phyloP scores from a whole-genome alignment of 805 yeast genomes.

The Wickerhamiella galacta region DNA sequence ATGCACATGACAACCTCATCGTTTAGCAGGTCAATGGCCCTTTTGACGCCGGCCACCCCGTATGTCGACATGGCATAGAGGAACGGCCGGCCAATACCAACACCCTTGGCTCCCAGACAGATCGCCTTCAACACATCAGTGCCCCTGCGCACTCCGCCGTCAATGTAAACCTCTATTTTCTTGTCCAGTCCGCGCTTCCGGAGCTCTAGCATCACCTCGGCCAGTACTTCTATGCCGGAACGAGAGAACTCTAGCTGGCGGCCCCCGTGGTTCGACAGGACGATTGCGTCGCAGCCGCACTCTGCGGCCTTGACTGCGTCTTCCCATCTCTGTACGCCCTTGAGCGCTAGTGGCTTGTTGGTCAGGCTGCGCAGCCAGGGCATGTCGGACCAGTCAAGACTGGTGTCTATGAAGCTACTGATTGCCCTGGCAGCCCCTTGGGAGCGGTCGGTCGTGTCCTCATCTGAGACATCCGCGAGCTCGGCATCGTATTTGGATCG shows the following conservation, averaged over 20 bases:
- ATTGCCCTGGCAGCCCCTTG: constrained; percentile 82
- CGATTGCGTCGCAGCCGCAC: constrained; percentile 60
- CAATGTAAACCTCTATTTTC: constrained; percentile 47
- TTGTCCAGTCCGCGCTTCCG: constrained; percentile 20
- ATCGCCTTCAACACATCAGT: constrained; percentile 64
- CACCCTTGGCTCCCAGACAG: constrained; percentile 60
- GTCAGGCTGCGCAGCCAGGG: constrained; percentile 11
- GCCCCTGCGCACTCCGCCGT: constrained; percentile 67
- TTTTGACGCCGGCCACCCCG: constrained; percentile 56
- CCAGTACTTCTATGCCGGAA: constrained; percentile 54
- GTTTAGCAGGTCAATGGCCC: constrained; percentile 47
- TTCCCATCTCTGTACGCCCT: constrained; percentile 74
- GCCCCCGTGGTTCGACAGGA: constrained; percentile 80
- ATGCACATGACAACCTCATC: constrained; percentile 62
- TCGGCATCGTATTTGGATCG: constrained; percentile 43
- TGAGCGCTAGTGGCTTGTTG: constrained; percentile 33
- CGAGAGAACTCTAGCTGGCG: constrained; percentile 70
- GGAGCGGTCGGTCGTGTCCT: constrained; percentile 34
- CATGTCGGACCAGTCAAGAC: constrained; percentile 14
- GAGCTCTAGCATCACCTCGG: constrained; percentile 44
- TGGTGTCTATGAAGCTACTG: constrained; percentile 71
- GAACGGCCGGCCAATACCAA: constrained; percentile 63
- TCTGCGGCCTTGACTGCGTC: constrained; percentile 63
- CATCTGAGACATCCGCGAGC: constrained; percentile 30
- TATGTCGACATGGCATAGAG: constrained; percentile 64